Evolutionary conservation across 306 rosid species (phyloP).

Genomic region (Ceratonia siliqua): DNA sequence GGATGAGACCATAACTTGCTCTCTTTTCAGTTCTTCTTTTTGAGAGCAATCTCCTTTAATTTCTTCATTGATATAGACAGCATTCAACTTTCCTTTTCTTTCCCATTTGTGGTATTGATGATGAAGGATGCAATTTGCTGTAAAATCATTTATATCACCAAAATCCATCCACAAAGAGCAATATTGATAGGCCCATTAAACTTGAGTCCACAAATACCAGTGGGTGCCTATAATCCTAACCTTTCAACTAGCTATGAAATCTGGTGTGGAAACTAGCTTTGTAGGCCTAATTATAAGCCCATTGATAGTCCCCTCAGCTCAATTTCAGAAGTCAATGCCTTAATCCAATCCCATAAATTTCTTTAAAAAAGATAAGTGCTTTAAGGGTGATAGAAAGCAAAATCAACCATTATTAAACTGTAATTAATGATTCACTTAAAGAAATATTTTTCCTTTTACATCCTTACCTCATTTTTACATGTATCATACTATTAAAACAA

Average conservation of each 20-base stretch:
- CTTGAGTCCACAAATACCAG: constrained; percentile 10
- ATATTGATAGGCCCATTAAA: constrained; percentile 27
- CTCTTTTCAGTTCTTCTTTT: background rate
- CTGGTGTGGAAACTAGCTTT: background rate
- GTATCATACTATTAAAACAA: background rate
- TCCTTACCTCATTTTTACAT: background rate
- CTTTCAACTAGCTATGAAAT: background rate
- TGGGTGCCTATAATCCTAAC: constrained; percentile 12
- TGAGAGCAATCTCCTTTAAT: background rate
- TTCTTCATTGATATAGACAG: background rate
- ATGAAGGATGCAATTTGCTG: background rate
- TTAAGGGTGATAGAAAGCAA: background rate
- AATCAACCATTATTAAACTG: background rate
- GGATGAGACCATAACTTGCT: background rate
- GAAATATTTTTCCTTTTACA: background rate
- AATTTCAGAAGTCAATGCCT: constrained; percentile 16
- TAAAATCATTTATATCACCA: constrained; percentile 11
- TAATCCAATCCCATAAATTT: constrained; percentile 14
- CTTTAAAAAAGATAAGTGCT: background rate
- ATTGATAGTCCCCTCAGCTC: background rate
- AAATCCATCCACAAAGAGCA: constrained; percentile 18
- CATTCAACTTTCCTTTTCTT: background rate
- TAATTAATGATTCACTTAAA: background rate
- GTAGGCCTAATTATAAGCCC: constrained; percentile 39
- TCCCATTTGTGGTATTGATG: background rate